phyloP scores from a whole-genome alignment of 108 stramenopile genomes.

The Cyclotella cryptica region DNA sequence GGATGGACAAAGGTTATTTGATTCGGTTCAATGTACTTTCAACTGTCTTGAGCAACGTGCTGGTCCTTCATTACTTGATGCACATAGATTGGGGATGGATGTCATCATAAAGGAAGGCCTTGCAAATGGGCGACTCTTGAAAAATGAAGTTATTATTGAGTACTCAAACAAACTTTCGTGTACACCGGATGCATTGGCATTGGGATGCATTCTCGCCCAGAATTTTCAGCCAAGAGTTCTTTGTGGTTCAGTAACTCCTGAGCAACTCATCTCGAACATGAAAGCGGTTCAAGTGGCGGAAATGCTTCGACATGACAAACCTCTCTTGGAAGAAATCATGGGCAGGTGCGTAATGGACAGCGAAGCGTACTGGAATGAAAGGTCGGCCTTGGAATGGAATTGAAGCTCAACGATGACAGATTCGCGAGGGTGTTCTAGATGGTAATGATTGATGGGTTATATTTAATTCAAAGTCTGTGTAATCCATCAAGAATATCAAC shows the following conservation, averaged over 20 bases:
- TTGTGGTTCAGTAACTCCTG: conserved; percentile 73
- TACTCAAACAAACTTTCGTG: conserved; percentile 53
- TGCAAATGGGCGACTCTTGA: conserved; percentile 75
- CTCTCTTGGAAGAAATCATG: conserved; percentile 63
- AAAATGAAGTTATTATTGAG: conserved; percentile 37
- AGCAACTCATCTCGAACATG: conserved; percentile 71
- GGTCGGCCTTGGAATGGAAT: conserved; percentile 73
- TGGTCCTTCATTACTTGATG: conserved; percentile 55
- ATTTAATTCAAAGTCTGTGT: not conserved
- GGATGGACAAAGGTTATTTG: conserved; percentile 59
- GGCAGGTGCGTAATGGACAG: conserved; percentile 56
- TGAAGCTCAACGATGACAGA: conserved; percentile 20
- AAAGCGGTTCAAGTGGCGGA: conserved; percentile 53
- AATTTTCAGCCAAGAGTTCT: conserved; percentile 76
- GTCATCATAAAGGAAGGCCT: conserved; percentile 87
- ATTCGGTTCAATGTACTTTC: conserved; percentile 86
- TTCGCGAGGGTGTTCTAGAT: not conserved
- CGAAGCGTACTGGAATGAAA: conserved; percentile 72
- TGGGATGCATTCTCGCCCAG: conserved; percentile 75
- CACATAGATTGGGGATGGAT: conserved; percentile 67
- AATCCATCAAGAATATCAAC: not conserved
- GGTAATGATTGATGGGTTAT: too few species aligned
- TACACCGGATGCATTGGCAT: conserved; percentile 71
- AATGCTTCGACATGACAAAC: conserved; percentile 37
- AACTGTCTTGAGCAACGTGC: conserved; percentile 80